phyloP scores from a whole-genome alignment of 2,329 filamentous ascomycete species.

The Davidsoniella eucalypti region DNA sequence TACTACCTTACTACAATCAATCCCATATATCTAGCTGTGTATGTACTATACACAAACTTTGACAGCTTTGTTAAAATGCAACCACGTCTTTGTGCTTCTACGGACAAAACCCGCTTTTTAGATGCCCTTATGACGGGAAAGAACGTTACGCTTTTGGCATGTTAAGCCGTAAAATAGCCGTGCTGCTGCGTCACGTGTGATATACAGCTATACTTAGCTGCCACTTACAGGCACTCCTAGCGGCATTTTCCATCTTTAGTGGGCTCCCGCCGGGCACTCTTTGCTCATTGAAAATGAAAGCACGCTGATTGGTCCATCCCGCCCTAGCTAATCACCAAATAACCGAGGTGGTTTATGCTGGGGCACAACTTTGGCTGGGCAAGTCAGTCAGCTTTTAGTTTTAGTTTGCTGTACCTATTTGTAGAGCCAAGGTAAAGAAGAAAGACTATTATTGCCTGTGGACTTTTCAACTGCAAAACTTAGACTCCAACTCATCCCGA shows the following conservation, averaged over 20 bases:
- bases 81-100: no score
- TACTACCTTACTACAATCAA: no score
- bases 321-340: conserved; percentile 4
- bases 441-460: no score
- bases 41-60: no score
- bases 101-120: no score
- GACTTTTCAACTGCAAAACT: conserved; percentile 2
- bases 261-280: not conserved
- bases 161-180: conserved; percentile 9
- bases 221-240: not conserved
- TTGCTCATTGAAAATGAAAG: conserved; percentile 12
- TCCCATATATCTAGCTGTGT: no score
- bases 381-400: not conserved
- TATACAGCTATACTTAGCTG: no score
- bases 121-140: conserved; percentile 2
- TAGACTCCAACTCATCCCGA: conserved; percentile 2
- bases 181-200: not conserved
- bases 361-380: not conserved
- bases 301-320: conserved; percentile 7
- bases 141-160: conserved; percentile 2
- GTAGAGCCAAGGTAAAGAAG: no score
- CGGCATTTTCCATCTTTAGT: conserved; percentile 5
- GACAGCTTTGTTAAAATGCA: no score
- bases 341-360: conserved; percentile 11
- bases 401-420: not conserved